These are phyloP conservation scores for Tulasnella sp. DNA, from an alignment of 768 basidiomycete species.

Conservation along the genomic window DNA sequence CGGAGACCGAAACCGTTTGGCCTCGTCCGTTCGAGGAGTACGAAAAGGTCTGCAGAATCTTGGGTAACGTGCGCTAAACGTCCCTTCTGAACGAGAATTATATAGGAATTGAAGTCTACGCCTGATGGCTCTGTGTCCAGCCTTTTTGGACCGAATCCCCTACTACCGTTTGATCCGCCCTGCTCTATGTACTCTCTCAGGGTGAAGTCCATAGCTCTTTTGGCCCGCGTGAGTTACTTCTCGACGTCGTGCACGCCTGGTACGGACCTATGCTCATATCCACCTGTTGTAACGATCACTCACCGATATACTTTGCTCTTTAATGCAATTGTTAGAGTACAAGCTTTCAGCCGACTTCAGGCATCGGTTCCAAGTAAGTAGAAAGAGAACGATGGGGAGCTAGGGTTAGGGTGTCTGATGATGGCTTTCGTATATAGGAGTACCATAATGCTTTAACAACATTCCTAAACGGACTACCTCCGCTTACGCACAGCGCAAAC, in stretches of 20 bases:
- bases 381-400: neutral
- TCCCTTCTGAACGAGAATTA: neutral
- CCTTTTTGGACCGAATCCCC: constrained; percentile 4
- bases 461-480: constrained; percentile 5
- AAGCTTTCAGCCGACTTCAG: neutral
- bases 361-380: neutral
- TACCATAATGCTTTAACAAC: neutral
- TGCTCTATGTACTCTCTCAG: constrained; percentile 8
- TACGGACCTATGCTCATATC: neutral
- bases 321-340: neutral
- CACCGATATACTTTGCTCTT: neutral
- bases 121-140: neutral
- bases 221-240: constrained; percentile 10
- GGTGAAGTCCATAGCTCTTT: constrained; percentile 1
- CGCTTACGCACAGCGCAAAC: neutral
- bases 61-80: neutral
- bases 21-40: constrained; percentile 15
- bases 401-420: neutral
- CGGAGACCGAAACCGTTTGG: constrained; percentile 15
- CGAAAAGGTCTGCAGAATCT: constrained; percentile 8
- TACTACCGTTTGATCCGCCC: constrained; percentile 1
- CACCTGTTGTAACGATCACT: neutral
- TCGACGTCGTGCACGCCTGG: constrained; percentile 1
- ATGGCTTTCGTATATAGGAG: neutral
- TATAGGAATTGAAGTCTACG: neutral